Conservation (phyloP, 768 basidiomycete species). For the Heimioporus sp. region DNA sequence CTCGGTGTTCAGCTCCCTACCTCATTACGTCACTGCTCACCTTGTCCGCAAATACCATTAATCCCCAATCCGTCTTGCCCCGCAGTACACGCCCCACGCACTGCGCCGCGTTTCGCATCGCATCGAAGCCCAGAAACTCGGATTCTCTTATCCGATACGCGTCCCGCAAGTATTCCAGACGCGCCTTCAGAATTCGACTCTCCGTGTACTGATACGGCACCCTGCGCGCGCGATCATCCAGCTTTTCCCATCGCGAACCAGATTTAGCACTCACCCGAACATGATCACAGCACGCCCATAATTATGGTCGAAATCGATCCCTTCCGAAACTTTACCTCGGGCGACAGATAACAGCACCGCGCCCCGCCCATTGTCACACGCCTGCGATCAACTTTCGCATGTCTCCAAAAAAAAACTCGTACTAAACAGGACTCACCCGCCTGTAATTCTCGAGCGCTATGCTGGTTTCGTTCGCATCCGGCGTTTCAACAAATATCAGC, state of each 20-base stretch:
- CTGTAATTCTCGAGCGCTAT: slow-evolving; percentile 97
- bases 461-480: slow-evolving; percentile 98
- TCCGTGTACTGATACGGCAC: slow-evolving; percentile 99
- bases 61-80: slow-evolving; percentile 98
- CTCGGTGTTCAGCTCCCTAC: not conserved
- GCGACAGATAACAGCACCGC: slow-evolving; percentile 96
- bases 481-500: slow-evolving; percentile 98
- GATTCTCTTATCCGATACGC: slow-evolving; percentile 98
- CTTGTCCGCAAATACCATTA: slow-evolving; percentile 99
- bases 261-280: slow-evolving; percentile 76
- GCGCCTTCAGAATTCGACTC: slow-evolving; percentile 94
- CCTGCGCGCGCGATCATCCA: slow-evolving; percentile 37
- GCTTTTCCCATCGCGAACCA: not conserved
- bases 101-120: slow-evolving; percentile 98
- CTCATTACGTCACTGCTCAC: slow-evolving; percentile 36
- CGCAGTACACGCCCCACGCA: slow-evolving; percentile 97
- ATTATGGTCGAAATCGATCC: slow-evolving; percentile 99
- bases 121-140: slow-evolving; percentile 98
- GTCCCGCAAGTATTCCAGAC: slow-evolving; percentile 96
- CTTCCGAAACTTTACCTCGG: slow-evolving; percentile 98
- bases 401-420: not conserved
- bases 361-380: slow-evolving; percentile 97
- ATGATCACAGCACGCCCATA: slow-evolving; percentile 99
- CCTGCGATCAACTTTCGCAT: slow-evolving; percentile 43
- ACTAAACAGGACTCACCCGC: slow-evolving; percentile 51